Evolutionary conservation across 257 asterid genomes (phyloP), one percentile per base, ranked within the genome.

Genomic region (Coffea eugenioides): DNA sequence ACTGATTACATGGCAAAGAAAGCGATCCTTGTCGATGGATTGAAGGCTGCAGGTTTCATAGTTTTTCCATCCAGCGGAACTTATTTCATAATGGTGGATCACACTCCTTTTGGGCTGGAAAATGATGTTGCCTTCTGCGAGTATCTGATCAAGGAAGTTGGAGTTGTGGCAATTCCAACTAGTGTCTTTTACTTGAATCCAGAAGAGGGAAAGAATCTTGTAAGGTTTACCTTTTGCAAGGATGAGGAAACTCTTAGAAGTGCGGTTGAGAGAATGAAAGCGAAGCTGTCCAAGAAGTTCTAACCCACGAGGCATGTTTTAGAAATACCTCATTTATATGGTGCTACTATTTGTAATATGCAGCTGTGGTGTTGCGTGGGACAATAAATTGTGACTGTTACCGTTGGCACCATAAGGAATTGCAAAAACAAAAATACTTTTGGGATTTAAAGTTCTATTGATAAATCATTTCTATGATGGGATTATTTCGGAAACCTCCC

Each of bases 191-290:
- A 96, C 70, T 85, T 96, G 76, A 85, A 96, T 81, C 97, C 98
- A 0, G 97, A 94, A 71, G 98, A 96, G 64, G 99, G 99, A 15
- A 96, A 91, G 90, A 92, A 92, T 68, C 95, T 96, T 73, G 99
- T 96, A 80, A 91, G 99, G 86, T 96, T 96, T 77, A 92, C 99
- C 56, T 96, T 96, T 89, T 96, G 98, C 88, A 96, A 96, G 83
- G 98, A 96, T 73, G 97, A 91, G 80, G 92, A 79, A 45, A 91
- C 94, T 46, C 93, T 91, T 25, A 85, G 83, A 73, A 86, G 83
- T 73, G 97, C 97, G 15, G 93, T 91, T 49, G 89, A 82, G 81
- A 87, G 93, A 84, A 90, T 90, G 94, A 89, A 87, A 86, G 85
- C 86, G 83, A 91, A 89, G 88, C 82, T 90, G 41, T 18, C 75